Evolutionary conservation across 345 rosid genomes (phyloP).

Genomic region (Cardamine chenopodiifolia): DNA sequence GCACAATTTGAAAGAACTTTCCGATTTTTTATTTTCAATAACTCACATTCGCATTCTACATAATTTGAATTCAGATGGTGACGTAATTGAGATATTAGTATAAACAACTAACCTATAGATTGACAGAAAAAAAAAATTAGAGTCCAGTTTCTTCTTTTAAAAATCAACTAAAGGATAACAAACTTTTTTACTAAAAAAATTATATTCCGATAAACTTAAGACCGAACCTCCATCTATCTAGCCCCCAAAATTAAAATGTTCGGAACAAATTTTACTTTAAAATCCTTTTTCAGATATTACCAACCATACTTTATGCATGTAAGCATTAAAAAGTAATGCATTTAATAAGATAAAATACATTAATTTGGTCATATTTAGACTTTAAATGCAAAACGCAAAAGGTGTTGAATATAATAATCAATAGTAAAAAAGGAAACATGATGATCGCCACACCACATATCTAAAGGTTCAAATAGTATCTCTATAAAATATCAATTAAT

Average conservation of each 20-base stretch:
- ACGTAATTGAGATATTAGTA: not conserved
- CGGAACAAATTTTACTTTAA: not conserved
- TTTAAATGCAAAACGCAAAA: not conserved
- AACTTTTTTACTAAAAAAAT: not conserved
- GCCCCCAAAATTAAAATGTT: not conserved
- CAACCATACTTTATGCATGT: conserved; percentile 6
- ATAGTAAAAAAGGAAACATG: not conserved
- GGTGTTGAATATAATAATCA: not conserved
- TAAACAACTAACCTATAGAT: not conserved
- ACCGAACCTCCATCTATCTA: not conserved
- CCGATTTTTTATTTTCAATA: not conserved
- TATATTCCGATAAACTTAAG: not conserved
- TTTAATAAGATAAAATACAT: not conserved
- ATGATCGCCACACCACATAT: no score
- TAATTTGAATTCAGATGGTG: not conserved
- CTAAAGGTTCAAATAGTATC: not conserved
- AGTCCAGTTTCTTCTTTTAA: not conserved
- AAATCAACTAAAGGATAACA: not conserved
- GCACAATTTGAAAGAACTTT: not conserved
- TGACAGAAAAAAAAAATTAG: not conserved
- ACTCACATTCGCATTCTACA: not conserved
- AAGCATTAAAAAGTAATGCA: not conserved
- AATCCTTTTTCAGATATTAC: not conserved
- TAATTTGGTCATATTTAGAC: not conserved
- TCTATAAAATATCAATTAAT: not conserved